Evolutionary conservation across 164 flowering plant genomes (phyloP), one percentile per base, ranked within the genome.

Genomic region (Taxillus chinensis): DNA sequence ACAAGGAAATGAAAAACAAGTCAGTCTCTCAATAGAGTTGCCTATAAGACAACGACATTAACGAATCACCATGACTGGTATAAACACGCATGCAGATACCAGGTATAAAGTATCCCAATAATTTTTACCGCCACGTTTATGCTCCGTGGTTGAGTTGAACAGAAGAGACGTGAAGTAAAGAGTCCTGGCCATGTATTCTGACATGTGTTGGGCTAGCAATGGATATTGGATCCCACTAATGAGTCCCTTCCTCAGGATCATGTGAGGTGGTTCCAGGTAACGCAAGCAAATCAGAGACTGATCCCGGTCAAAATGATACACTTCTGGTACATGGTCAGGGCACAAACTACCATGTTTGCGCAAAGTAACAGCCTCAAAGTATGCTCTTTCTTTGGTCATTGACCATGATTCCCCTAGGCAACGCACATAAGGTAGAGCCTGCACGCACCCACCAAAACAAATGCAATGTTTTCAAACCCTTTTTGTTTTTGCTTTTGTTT

Each of bases 361-460:
- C 54, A 93, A 68, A 4, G 92, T 73, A 60, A 63, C 2, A n/a
- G 89, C 79, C 76, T 90, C 97, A 70, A 86, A 93, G 70, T 93
- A 93, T n/a, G 98, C 89, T 16, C 98, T 77, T 50, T 93, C 98
- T 67, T 87, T 90, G 4, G 97, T 72, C 96, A 93, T 83, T 9
- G 95, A 92, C 97, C 96, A 93, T 66, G 97, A 85, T 70, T 93
- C 98, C 66, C 97, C 97, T n/a, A 93, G 85, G 55, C 88, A 83
- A 43, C 98, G 95, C 7, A 93, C 62, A 57, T 88, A 90, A 5
- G 98, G 97, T 65, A 93, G 79, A 43, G 97, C 96, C 97, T 93
- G 75, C 65, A 69, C 17, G 27, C 27, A 38, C 63, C 3, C 67
- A 41, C 10, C 39, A 5, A 51, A 14, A 14, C 54, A 51, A 51